These are phyloP conservation scores for Penicillium hordei DNA, from an alignment of 2,329 filamentous ascomycete species.

Conservation along the genomic window DNA sequence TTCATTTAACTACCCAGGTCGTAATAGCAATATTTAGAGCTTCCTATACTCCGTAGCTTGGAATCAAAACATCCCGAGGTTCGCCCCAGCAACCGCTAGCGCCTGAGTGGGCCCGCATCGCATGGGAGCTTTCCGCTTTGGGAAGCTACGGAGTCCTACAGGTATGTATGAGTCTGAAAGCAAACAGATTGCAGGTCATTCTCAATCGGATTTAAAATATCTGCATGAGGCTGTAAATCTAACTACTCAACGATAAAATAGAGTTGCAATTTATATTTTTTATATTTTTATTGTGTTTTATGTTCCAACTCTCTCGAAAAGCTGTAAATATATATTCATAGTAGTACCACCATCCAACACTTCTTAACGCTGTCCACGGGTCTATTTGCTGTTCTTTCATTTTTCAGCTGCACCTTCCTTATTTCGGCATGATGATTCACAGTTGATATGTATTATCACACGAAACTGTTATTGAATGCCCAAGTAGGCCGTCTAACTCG, in stretches of 20 bases:
- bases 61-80: conserved; percentile 4
- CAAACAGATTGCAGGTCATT: background rate
- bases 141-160: background rate
- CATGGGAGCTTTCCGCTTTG: conserved; percentile 12
- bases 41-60: background rate
- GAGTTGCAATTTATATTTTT: background rate
- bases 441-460: background rate
- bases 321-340: background rate
- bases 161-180: background rate
- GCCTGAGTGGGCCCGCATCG: conserved; percentile 7
- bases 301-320: background rate
- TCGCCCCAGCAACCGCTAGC: conserved; percentile 9
- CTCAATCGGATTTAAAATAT: background rate
- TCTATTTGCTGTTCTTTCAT: too few relatives aligned
- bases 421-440: too few relatives aligned
- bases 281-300: background rate
- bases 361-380: too few relatives aligned
- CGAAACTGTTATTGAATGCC: background rate
- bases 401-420: too few relatives aligned
- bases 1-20: background rate
- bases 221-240: background rate
- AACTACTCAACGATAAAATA: background rate
- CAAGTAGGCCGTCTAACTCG: background rate
- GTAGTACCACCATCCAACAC: too few relatives aligned
- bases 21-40: background rate